phyloP scores from a whole-genome alignment of 2,329 filamentous ascomycete genomes.

The Leptographium procerum region DNA sequence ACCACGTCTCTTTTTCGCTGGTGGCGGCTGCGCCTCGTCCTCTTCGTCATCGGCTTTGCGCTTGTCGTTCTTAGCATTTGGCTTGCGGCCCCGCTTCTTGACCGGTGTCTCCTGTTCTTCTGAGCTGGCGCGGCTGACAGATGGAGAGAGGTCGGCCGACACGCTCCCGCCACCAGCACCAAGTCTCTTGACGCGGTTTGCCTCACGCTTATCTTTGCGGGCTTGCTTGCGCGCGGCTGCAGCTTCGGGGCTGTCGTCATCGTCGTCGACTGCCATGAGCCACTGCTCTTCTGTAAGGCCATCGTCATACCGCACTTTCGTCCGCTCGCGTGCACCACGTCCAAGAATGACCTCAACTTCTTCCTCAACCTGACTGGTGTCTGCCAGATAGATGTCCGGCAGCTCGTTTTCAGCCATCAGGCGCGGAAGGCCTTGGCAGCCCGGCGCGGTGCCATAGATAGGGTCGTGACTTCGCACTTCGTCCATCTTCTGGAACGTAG shows the following conservation, averaged over 20 bases:
- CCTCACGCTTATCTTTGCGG: slow-evolving; percentile 66
- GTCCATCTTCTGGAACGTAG: slow-evolving; percentile 72
- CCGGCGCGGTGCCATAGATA: slow-evolving; percentile 56
- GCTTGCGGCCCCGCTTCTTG: slow-evolving; percentile 80
- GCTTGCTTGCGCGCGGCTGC: slow-evolving; percentile 85
- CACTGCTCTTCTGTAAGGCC: slow-evolving; percentile 98
- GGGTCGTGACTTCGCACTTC: slow-evolving; percentile 55
- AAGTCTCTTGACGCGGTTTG: slow-evolving; percentile 63
- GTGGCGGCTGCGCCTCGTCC: slow-evolving; percentile 62
- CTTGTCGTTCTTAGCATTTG: slow-evolving; percentile 63
- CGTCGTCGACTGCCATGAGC: slow-evolving; percentile 94
- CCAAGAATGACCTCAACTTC: slow-evolving; percentile 64
- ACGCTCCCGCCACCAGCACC: slow-evolving; percentile 18
- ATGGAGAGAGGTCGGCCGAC: slow-evolving; percentile 57
- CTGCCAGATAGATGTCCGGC: slow-evolving; percentile 85
- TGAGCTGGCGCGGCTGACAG: slow-evolving; percentile 69
- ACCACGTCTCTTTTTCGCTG: slow-evolving; percentile 66
- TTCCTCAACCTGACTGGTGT: slow-evolving; percentile 76
- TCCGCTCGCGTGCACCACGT: slow-evolving; percentile 89
- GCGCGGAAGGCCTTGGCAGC: slow-evolving; percentile 57
- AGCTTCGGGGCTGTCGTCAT: slow-evolving; percentile 87
- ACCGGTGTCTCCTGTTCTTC: slow-evolving; percentile 65
- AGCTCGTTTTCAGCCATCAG: slow-evolving; percentile 80
- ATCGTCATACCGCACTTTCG: slow-evolving; percentile 90
- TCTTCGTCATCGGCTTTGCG: slow-evolving; percentile 75